Evolutionary conservation across 495 filamentous ascomycete species (phyloP).

Genomic region (Oleoguttula mirabilis): DNA sequence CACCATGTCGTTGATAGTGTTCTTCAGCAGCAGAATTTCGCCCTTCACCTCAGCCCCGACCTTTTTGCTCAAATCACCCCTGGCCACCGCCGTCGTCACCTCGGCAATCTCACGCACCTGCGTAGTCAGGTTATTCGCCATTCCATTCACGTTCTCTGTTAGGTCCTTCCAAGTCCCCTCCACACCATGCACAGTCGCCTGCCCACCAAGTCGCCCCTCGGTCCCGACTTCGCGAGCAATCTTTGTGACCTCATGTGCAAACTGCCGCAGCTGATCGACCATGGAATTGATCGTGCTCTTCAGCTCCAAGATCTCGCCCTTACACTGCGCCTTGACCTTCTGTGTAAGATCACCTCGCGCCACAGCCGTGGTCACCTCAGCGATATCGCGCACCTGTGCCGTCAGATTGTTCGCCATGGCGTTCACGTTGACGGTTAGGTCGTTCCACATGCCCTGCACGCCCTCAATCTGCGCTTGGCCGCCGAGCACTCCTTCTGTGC

Average conservation of each 20-base stretch:
- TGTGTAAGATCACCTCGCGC: conserved; percentile 93
- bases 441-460: conserved; percentile 81
- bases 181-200: conserved; percentile 93
- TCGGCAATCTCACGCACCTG: conserved; percentile 98
- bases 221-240: conserved; percentile 96
- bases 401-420: conserved; percentile 97
- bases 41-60: conserved; percentile 92
- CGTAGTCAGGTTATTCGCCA: conserved; percentile 97
- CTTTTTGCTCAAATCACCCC: conserved; percentile 88
- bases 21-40: conserved; percentile 90
- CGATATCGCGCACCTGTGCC: conserved; percentile 95
- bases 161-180: conserved; percentile 96
- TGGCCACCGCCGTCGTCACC: conserved; percentile 92
- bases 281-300: conserved; percentile 98
- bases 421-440: conserved; percentile 95
- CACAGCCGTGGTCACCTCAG: conserved; percentile 95
- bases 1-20: conserved; percentile 99
- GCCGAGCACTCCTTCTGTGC: conserved; percentile 91
- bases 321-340: conserved; percentile 92
- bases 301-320: conserved; percentile 88
- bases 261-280: conserved; percentile 95
- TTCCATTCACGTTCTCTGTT: conserved; percentile 95
- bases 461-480: conserved; percentile 94
- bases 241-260: conserved; percentile 94
- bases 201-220: conserved; percentile 86